These are phyloP conservation scores for Cutaneotrichosporon spelunceum DNA, from an alignment of 1,284 basidiomycete genomes.

Conservation along the genomic window DNA sequence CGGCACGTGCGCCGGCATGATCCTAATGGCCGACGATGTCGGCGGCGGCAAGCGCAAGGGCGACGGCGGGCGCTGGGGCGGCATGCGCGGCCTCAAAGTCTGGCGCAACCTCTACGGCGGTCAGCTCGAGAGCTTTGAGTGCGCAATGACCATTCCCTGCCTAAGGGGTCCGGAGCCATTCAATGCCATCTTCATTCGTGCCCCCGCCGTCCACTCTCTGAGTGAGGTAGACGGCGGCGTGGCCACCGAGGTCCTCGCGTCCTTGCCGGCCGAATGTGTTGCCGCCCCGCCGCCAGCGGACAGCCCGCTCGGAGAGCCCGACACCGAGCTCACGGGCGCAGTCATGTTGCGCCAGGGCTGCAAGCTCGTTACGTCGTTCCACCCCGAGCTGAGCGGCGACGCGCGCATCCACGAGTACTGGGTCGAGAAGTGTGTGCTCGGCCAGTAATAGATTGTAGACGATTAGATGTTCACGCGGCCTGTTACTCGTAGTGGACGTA, in stretches of 20 bases:
- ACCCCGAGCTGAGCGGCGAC: conserved; percentile 88
- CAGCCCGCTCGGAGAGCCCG: conserved; percentile 37
- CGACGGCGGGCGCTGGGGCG: conserved; percentile 58
- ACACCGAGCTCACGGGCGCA: conserved; percentile 59
- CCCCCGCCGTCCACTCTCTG: conserved; percentile 58
- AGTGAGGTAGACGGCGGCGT: not conserved
- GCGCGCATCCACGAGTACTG: conserved; percentile 73
- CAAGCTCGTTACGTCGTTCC: conserved; percentile 86
- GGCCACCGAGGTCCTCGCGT: conserved; percentile 56
- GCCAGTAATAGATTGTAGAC: conserved; percentile 5
- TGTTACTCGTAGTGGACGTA: no score
- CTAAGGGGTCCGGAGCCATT: conserved; percentile 67
- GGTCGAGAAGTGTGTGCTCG: conserved; percentile 46
- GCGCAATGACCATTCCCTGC: conserved; percentile 64
- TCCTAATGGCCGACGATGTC: conserved; percentile 68
- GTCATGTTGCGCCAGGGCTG: conserved; percentile 83
- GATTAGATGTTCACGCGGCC: no score
- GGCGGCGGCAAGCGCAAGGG: conserved; percentile 64
- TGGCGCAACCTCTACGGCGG: conserved; percentile 76
- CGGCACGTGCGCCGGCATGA: conserved; percentile 97
- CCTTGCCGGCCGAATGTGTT: conserved; percentile 61
- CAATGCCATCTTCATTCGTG: conserved; percentile 89
- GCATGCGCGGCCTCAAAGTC: conserved; percentile 69
- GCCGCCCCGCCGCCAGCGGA: conserved; percentile 54
- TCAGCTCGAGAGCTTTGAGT: conserved; percentile 80